Evolutionary conservation across 2,329 filamentous ascomycete genomes (phyloP).

Genomic region (Acrocalymma vagum): DNA sequence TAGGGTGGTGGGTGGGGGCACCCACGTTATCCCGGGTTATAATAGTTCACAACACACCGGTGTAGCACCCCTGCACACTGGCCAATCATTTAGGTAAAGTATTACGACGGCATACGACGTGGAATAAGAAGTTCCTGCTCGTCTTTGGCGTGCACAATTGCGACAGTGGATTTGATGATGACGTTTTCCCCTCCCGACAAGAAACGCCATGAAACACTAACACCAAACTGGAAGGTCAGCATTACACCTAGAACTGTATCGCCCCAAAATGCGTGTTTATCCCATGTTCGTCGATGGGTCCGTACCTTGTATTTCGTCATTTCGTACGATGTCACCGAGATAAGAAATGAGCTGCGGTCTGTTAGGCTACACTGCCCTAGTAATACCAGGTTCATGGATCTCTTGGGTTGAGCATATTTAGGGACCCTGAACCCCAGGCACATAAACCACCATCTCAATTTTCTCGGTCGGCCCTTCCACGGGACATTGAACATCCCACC

Average conservation of each 20-base stretch:
- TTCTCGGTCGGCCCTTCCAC: conserved; percentile 5
- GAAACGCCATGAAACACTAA: conserved; percentile 30
- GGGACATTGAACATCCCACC: background rate
- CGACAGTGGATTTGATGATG: too few species aligned
- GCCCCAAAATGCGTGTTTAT: conserved; percentile 15
- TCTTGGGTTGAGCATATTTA: background rate
- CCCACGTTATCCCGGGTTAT: too few species aligned
- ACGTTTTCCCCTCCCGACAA: conserved; percentile 24
- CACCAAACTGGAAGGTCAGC: conserved; percentile 30
- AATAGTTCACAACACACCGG: too few species aligned
- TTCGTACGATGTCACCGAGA: conserved; percentile 13
- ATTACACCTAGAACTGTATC: conserved; percentile 13
- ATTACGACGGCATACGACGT: too few species aligned
- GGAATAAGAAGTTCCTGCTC: too few species aligned
- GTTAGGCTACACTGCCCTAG: conserved; percentile 6
- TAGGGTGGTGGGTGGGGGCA: too few species aligned
- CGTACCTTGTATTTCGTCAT: conserved; percentile 8
- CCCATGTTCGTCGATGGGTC: conserved; percentile 4
- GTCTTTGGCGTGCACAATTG: too few species aligned
- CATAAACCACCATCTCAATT: background rate
- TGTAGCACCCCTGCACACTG: too few species aligned
- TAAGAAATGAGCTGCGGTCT: conserved; percentile 5
- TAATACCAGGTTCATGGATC: conserved; percentile 3
- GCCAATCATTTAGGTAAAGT: too few species aligned
- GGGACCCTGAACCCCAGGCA: background rate